Base-by-base conservation (phyloP, 345 rosid genomes). In the Lepidium aucheri region DNA sequence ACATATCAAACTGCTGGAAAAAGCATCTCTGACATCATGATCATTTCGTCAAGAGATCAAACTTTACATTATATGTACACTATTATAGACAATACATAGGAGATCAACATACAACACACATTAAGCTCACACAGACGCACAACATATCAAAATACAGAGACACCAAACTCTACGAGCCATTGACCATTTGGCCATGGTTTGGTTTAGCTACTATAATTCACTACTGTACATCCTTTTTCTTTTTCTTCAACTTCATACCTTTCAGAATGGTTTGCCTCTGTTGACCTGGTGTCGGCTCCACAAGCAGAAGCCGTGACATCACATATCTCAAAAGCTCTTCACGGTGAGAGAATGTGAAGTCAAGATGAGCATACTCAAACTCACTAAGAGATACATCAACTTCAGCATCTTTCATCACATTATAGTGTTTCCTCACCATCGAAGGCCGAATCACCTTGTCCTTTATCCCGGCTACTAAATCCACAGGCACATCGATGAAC, bases 361-460 rank as follows among this genome's bases (percentile, higher is more conserved):
- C 99, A 74, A 90, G 76, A 78, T 90, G 99, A 14, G 89, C 99
- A 58, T 88, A 94, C 75, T 94, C 97, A 15, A 80, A 85, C 74
- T 88, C 97, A 0, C 45, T 79, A 61, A 78, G 88, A 0, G 99
- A 84, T 14, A 81, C 93, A 13, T 90, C 88, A 3, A 88, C 95
- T 1, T 75, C 85, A 0, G 83, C 74, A n/a, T 86, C 85, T 74
- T 80, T 85, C 97, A 94, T 88, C 71, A 84, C 49, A 51, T 69
- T 81, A 24, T 94, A 86, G 69, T 94, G 99, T 69, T 81, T 82
- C 72, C 63, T 84, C 51, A 94, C 88, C 99, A 94, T 94, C 8
- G 93, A 75, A 39, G 96, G 72, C 53, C 80, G 80, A 62, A 94
- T 94, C 57, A 94, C 86, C 67, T 79, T 86, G 75, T 94, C 99